Conservation (phyloP, 768 basidiomycete species). For the Lactarius indigo region DNA sequence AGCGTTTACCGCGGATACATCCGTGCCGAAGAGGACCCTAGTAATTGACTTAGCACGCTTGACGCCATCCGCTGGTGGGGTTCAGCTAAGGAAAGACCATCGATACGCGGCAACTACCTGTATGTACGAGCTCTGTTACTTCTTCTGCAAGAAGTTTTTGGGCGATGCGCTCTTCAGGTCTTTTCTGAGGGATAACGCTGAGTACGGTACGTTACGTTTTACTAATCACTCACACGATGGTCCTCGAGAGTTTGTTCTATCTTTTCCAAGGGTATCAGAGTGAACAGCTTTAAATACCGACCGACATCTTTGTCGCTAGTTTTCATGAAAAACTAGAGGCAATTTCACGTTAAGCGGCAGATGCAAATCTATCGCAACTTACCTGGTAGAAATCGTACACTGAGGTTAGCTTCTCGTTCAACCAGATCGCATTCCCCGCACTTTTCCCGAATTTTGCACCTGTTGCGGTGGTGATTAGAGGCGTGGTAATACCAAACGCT, state of each 20-base stretch:
- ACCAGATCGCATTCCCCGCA: conserved; percentile 92
- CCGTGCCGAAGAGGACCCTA: conserved; percentile 41
- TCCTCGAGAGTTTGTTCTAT: conserved; percentile 20
- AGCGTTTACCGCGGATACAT: conserved; percentile 43
- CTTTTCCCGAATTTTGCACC: conserved; percentile 99
- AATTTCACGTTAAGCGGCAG: not conserved
- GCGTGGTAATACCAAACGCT: conserved; percentile 87
- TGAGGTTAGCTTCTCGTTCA: conserved; percentile 74
- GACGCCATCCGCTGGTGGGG: conserved; percentile 37
- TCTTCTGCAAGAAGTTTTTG: conserved; percentile 54
- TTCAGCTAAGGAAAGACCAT: not conserved
- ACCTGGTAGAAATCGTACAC: conserved; percentile 96
- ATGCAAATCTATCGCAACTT: not conserved
- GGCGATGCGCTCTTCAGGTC: conserved; percentile 42
- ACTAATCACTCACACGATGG: conserved; percentile 15
- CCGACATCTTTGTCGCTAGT: conserved; percentile 31
- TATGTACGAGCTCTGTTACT: conserved; percentile 58
- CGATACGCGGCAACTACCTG: conserved; percentile 34
- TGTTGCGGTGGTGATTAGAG: conserved; percentile 81
- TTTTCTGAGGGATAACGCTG: conserved; percentile 26
- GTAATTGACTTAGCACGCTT: conserved; percentile 44
- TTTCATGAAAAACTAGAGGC: conserved; percentile 79
- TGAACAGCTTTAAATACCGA: conserved; percentile 24
- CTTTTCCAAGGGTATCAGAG: conserved; percentile 19
- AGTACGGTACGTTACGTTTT: not conserved